Conservation (phyloP, 352 stramenopile species). For the Phytophthora idaei region DNA sequence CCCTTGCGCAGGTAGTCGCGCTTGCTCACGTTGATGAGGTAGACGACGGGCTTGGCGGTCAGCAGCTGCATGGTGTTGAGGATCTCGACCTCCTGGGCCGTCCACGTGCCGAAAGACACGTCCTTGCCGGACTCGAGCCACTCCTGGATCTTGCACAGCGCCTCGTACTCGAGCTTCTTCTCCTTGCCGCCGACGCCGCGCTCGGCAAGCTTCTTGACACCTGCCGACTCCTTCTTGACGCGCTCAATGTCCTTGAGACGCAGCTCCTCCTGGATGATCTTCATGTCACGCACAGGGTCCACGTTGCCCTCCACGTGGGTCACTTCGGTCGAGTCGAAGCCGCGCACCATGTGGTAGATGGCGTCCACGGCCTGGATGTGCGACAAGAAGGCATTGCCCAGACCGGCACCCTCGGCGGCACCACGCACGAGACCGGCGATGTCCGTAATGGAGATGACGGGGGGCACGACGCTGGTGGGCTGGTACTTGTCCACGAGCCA, state of each 20-base stretch:
- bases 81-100: constrained; percentile 85
- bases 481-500: constrained; percentile 97
- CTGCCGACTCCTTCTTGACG: constrained; percentile 78
- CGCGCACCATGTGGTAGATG: constrained; percentile 98
- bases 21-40: constrained; percentile 99
- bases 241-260: constrained; percentile 97
- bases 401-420: constrained; percentile 96
- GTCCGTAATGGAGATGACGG: constrained; percentile 98
- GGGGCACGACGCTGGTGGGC: constrained; percentile 94
- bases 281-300: constrained; percentile 98
- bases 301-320: constrained; percentile 99
- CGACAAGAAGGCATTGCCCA: constrained; percentile 99
- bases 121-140: constrained; percentile 90
- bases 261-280: constrained; percentile 99
- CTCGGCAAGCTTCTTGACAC: constrained; percentile 90
- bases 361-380: constrained; percentile 99
- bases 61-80: constrained; percentile 93
- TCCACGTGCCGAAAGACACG: constrained; percentile 92
- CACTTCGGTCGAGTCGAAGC: constrained; percentile 98
- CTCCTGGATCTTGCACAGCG: constrained; percentile 81
- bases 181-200: constrained; percentile 92
- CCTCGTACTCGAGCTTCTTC: constrained; percentile 95
- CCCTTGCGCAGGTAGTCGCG: constrained; percentile 98
- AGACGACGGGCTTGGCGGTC: constrained; percentile 97
- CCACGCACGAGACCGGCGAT: constrained; percentile 99